Evolutionary conservation across 2,329 filamentous ascomycete genomes (phyloP), one percentile per base, ranked within the genome.

Genomic region (Teratosphaeria viscida): DNA sequence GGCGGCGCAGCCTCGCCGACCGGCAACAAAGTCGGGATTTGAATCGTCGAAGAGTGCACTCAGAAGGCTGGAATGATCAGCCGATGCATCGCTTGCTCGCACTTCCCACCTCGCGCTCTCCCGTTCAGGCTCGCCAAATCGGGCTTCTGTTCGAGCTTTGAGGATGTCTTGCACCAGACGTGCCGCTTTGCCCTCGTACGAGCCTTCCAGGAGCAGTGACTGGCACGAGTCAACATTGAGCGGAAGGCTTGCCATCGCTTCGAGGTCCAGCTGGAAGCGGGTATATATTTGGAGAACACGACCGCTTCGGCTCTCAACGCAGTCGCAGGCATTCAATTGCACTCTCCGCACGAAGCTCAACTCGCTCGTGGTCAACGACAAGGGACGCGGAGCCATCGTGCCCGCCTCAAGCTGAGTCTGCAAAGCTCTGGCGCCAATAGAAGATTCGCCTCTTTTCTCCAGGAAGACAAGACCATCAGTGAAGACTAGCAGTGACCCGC

Each of bases 381-480:
- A 7, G 0, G 80, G 64, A 19, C 57, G 84, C 80, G 2, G 85
- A 43, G 63, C 57, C n/a, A 64, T n/a, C 23, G 64, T 60, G 26
- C 87, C 26, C 87, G 89, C 92, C 68, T 96, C 92, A 39, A 96
- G 81, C 68, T 96, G 91, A 3, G 91, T 85, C 58, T 95, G 75
- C 57, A 97, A 76, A 60, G 90, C 88, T 47, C 90, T 86, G 5
- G 90, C 90, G 7, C 85, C 88, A 54, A 85, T 59, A 19, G 65
- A 65, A 27, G 60, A 59, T 7, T 49, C 59, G 14, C 57, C 52
- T 14, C 60, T 77, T 72, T 92, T 95, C 64, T 86, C 87, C 14
- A 96, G 75, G 23, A 96, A 77, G 16, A 95, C 81, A 0, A 96
- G 72, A 58, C 84, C 88, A 67, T 96, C 92, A 2, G 89, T 84